Evolutionary conservation across 805 yeast species (phyloP), one percentile per base, ranked within the genome.

Genomic region (Yamadazyma kitorensis): DNA sequence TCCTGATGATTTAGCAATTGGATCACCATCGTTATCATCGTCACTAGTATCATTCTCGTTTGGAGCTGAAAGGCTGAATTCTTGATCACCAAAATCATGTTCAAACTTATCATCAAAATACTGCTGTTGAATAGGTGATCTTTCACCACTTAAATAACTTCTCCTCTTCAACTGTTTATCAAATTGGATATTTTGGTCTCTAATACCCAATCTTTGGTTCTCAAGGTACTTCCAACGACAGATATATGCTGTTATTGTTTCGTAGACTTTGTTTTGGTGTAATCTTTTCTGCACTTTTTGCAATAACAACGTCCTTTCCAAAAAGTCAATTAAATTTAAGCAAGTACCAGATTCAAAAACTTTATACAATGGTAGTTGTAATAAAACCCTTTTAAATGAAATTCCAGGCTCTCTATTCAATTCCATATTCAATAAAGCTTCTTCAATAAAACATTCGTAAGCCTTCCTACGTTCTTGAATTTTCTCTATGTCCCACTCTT

Each of bases 321-420:
- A 68, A 51, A 76, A 83, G 43, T 83, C 87, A 43, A 78, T 80
- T 52, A 84, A 68, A 31, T 81, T 81, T 43, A 86, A 65, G 55
- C 95, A 86, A 43, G 80, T 80, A 31, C 82, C 78, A 14, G 86
- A 81, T 44, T 86, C 82, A 61, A 87, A 85, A 28, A 80, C 69
- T 2, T 83, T 76, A 57, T 86, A 87, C 29, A 86, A 66, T 0
- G 96, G 95, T 24, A 88, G 66, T 45, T 77, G 80, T 19, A 77
- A 57, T 24, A 89, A 55, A 12, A 86, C 51, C 33, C 78, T 65
- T 10, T 74, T 69, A 57, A 87, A 87, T 4, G 80, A 68, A 6
- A 87, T 72, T 2, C 84, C 85, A 0, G 72, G 72, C n/a, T 72
- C 77, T 12, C 72, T 67, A 31, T 72, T 67, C 14, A 79, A 63